Evolutionary conservation across 108 stramenopile genomes (phyloP).

Genomic region (Cyclotella atomus): DNA sequence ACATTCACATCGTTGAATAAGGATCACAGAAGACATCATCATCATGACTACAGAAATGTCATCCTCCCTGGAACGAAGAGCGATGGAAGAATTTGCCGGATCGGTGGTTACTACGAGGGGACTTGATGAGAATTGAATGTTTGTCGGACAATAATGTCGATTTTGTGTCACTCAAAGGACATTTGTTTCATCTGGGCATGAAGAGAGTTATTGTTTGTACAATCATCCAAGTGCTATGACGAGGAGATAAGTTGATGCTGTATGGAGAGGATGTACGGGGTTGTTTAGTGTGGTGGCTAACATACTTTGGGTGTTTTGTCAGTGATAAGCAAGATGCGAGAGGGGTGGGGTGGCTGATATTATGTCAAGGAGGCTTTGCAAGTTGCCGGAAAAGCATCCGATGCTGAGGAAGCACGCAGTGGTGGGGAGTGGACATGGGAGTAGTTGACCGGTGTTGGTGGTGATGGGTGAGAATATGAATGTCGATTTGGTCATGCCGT

Average conservation of each 20-base stretch:
- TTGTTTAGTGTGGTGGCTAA: constrained; percentile 92
- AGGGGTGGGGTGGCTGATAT: constrained; percentile 95
- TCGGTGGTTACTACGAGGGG: constrained; percentile 84
- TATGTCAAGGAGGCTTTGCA: constrained; percentile 91
- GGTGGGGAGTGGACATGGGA: constrained; percentile 22
- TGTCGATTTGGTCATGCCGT: constrained; percentile 89
- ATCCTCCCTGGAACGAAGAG: constrained; percentile 82
- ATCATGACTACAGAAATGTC: too few species aligned
- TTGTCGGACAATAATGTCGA: constrained; percentile 95
- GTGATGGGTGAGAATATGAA: constrained; percentile 96
- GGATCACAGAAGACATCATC: too few species aligned
- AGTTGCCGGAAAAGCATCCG: constrained; percentile 86
- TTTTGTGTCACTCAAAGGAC: constrained; percentile 90
- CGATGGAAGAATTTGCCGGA: constrained; percentile 96
- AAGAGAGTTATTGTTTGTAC: constrained; percentile 83
- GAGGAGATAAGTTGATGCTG: constrained; percentile 76
- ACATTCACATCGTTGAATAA: too few species aligned
- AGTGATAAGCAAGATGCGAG: constrained; percentile 92
- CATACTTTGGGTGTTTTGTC: constrained; percentile 89
- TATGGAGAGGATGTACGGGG: constrained; percentile 88
- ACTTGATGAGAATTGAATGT: constrained; percentile 73
- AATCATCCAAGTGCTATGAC: constrained; percentile 90
- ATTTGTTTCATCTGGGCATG: constrained; percentile 86
- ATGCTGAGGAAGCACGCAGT: constrained; percentile 51
- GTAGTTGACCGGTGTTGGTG: constrained; percentile 90